Evolutionary conservation across 495 filamentous ascomycete genomes (phyloP).

Genomic region (Trichoderma virens): DNA sequence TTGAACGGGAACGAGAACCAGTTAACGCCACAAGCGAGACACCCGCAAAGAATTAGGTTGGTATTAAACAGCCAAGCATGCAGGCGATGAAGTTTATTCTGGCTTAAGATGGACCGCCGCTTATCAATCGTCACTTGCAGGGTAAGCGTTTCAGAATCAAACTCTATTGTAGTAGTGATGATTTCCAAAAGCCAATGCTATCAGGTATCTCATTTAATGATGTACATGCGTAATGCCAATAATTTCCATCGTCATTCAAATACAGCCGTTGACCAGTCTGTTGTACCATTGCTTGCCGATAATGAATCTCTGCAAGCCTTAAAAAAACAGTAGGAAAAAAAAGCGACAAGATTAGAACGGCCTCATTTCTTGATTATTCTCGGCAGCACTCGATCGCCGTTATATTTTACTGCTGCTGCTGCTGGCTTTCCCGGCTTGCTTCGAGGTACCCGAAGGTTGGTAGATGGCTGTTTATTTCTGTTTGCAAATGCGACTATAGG

Average conservation of each 20-base stretch:
- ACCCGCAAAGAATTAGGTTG: no score
- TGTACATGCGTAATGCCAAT: background rate
- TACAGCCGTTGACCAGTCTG: background rate
- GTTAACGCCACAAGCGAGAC: no score
- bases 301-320: background rate
- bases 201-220: background rate
- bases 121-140: background rate
- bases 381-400: conserved; percentile 21
- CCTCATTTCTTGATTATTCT: conserved; percentile 19
- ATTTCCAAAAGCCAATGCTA: background rate
- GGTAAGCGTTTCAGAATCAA: background rate
- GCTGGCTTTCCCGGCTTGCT: conserved; percentile 15
- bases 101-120: background rate
- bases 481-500: conserved; percentile 14
- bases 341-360: background rate
- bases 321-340: background rate
- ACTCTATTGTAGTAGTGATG: background rate
- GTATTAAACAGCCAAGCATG: background rate
- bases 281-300: background rate
- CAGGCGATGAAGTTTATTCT: background rate
- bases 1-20: no score
- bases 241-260: background rate
- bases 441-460: conserved; percentile 15
- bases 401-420: conserved; percentile 13
- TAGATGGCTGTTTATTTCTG: conserved; percentile 14